Evolutionary conservation across 192 early-diverging fungal genomes (phyloP), one percentile per base, ranked within the genome.

Genomic region (Backusella luteola): DNA sequence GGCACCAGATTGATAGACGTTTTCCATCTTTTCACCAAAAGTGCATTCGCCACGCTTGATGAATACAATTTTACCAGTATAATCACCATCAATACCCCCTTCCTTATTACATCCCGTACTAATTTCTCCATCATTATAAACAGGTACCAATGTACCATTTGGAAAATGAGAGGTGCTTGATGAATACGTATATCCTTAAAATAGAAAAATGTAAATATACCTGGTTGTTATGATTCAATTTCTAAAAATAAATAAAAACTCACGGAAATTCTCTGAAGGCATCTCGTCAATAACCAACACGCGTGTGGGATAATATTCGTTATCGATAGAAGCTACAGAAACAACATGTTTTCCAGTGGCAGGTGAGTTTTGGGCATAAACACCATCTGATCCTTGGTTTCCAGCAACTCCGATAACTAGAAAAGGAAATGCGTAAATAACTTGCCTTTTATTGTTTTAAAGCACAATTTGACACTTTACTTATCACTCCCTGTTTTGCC

Each of bases 41-140:
- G 81, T 84, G 49, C 93, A 95, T 21, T 75, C 83, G 4, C 93
- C 93, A 49, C 93, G 91, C 46, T 85, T 85, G 39, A 93, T 80
- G 29, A 95, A 73, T n/a, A 85, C 76, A n/a, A 91, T 85, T 70
- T 90, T 85, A 0, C 83, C 83, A 0, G 68, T 77, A 36, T 90
- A 76, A 12, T 63, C 69, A 1, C 44, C 69, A 74, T 86, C 34
- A 67, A 91, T 91, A 0, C 83, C 89, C 41, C 90, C 87, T 32
- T 80, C 79, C 0, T 83, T 81, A 14, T 29, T 4, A 63, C 56
- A 63, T 1, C 3, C 56, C 4, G 21, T 63, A 4, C 56, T 63
- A 29, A 63, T 63, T 14, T 63, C 11, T 63, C 3, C 56, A 29
- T 0, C 23, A 4, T 29, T 8, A 29, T 69, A 78, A 9, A 83